Conservation (phyloP, 768 basidiomycete species). For the Mycena latifolia region DNA sequence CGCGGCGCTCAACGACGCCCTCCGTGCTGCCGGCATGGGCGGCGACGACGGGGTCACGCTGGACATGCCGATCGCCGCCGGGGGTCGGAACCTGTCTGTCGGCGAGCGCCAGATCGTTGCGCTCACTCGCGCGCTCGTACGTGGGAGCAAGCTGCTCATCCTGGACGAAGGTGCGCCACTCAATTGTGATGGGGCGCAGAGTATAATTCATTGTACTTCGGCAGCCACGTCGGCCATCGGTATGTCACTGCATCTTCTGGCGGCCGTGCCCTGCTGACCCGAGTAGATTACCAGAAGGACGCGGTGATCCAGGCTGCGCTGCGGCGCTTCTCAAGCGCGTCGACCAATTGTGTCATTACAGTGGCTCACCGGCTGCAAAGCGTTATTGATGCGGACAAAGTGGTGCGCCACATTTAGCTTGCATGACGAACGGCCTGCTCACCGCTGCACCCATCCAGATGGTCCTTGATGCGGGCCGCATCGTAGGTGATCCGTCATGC, state of each 20-base stretch:
- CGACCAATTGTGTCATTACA: background rate
- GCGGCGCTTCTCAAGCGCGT: conserved; percentile 30
- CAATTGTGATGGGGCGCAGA: background rate
- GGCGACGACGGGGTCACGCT: conserved; percentile 42
- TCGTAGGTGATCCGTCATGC: conserved; percentile 37
- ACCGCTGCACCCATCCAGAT: conserved; percentile 44
- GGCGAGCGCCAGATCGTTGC: conserved; percentile 53
- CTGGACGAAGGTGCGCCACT: conserved; percentile 61
- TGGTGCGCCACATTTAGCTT: conserved; percentile 42
- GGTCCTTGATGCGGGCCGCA: conserved; percentile 56
- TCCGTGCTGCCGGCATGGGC: conserved; percentile 48
- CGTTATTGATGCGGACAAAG: conserved; percentile 44
- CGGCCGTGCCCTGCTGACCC: background rate
- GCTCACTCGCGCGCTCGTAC: conserved; percentile 62
- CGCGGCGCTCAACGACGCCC: conserved; percentile 48
- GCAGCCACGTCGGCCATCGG: conserved; percentile 30
- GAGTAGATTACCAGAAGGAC: conserved; percentile 50
- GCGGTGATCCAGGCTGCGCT: conserved; percentile 56
- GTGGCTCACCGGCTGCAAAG: conserved; percentile 46
- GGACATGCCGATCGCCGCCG: conserved; percentile 58
- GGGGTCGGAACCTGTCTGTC: conserved; percentile 55
- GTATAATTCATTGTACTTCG: too few species aligned
- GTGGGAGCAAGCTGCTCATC: conserved; percentile 66
- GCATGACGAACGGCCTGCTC: too few species aligned
- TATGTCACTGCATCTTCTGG: background rate